These are phyloP conservation scores for Zarea fungicola DNA, from an alignment of 2,329 filamentous ascomycete species.

Conservation along the genomic window DNA sequence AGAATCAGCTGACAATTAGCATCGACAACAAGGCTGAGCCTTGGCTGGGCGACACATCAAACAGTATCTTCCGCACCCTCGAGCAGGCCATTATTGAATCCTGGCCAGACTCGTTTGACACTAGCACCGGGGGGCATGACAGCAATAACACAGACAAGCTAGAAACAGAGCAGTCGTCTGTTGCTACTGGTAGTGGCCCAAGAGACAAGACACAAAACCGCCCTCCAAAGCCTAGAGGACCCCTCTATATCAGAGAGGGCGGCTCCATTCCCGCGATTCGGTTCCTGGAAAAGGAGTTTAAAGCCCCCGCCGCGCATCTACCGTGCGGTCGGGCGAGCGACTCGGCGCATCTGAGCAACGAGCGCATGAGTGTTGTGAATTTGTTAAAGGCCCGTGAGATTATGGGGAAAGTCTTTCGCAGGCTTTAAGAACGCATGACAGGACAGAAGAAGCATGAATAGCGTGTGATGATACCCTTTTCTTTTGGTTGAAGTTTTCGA, in stretches of 20 bases:
- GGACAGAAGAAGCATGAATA: not conserved
- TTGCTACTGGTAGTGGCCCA: not conserved
- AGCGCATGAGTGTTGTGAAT: slow-evolving; percentile 83
- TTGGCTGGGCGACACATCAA: slow-evolving; percentile 89
- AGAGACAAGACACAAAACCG: slow-evolving; percentile 12
- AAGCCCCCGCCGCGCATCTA: slow-evolving; percentile 83
- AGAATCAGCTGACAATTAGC: slow-evolving; percentile 73
- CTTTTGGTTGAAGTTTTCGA: not conserved
- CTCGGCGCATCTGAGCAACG: slow-evolving; percentile 89
- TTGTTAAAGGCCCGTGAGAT: slow-evolving; percentile 89
- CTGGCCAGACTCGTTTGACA: slow-evolving; percentile 61
- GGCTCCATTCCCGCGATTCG: slow-evolving; percentile 92
- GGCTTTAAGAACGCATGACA: slow-evolving; percentile 39
- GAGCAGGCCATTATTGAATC: slow-evolving; percentile 79
- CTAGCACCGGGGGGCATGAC: too few relatives aligned
- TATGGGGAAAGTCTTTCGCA: slow-evolving; percentile 77
- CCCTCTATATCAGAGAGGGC: slow-evolving; percentile 91
- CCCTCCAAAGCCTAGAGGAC: slow-evolving; percentile 50
- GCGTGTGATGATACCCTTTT: slow-evolving; percentile 8
- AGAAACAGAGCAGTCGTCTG: not conserved
- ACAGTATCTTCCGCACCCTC: slow-evolving; percentile 84
- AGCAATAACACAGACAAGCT: slow-evolving; percentile 16
- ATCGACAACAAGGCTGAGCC: slow-evolving; percentile 94
- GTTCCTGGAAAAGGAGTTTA: slow-evolving; percentile 91
- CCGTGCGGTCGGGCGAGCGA: slow-evolving; percentile 95